Evolutionary conservation across 1,139 yeast species (phyloP).

Genomic region (Yamadazyma aaseri): DNA sequence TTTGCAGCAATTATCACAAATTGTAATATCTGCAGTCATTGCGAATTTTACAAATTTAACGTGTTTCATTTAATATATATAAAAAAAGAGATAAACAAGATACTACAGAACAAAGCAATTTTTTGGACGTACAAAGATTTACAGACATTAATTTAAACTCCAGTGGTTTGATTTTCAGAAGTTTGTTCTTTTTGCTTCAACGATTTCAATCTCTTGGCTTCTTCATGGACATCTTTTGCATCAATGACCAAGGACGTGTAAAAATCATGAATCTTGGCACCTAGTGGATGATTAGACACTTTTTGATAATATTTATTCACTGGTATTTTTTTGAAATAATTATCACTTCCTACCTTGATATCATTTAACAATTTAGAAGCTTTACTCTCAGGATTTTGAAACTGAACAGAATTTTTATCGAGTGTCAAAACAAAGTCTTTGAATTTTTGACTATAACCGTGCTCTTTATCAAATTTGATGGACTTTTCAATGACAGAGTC

Average conservation of each 20-base stretch:
- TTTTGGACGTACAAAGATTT: too few species aligned
- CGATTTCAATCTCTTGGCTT: constrained; percentile 69
- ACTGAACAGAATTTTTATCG: constrained; percentile 61
- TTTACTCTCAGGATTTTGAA: constrained; percentile 41
- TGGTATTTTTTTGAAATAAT: constrained; percentile 25
- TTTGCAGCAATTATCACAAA: constrained; percentile 7
- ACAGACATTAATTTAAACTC: too few species aligned
- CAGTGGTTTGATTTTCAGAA: background rate
- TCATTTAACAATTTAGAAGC: constrained; percentile 15
- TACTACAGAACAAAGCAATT: too few species aligned
- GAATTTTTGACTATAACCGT: constrained; percentile 61
- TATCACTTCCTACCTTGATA: constrained; percentile 29
- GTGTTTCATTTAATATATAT: background rate
- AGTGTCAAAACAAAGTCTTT: constrained; percentile 51
- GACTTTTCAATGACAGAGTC: constrained; percentile 63
- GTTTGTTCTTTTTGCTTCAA: constrained; percentile 40
- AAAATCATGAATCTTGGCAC: constrained; percentile 37
- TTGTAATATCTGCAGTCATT: too few species aligned
- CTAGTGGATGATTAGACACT: constrained; percentile 36
- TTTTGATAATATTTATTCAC: constrained; percentile 35
- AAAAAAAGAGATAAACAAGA: background rate
- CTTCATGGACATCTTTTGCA: constrained; percentile 64
- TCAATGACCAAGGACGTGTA: constrained; percentile 50
- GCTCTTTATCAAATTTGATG: constrained; percentile 59
- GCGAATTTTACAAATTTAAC: too few species aligned